Percentiles rank a stretch among this genome's conserved stretches.
These are phyloP conservation scores for Phytophthora kernoviae DNA, from an alignment of 352 stramenopile genomes.

Conservation along the genomic window DNA sequence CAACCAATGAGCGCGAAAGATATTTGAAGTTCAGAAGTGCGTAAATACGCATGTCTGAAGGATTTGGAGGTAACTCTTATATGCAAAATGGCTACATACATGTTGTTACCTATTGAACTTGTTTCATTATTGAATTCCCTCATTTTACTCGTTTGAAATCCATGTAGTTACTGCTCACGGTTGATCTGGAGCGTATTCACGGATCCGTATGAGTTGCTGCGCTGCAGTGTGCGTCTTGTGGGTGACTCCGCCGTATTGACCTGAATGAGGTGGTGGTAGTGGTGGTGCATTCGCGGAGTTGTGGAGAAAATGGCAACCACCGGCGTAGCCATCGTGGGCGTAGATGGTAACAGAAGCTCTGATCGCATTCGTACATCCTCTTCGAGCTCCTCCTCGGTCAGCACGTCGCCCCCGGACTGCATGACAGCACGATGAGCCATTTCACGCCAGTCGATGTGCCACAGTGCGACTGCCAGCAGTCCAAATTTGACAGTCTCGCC, in stretches of 20 bases:
- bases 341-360: slow-evolving; percentile 62
- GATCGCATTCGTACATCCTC: slow-evolving; percentile 66
- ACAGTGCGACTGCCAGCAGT: slow-evolving; percentile 60
- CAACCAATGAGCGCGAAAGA: too few species aligned
- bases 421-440: slow-evolving; percentile 71
- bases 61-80: neutral
- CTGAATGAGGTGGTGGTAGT: slow-evolving; percentile 3
- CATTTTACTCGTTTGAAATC: neutral
- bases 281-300: slow-evolving; percentile 48
- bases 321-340: slow-evolving; percentile 66
- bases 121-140: too few species aligned
- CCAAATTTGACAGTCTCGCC: slow-evolving; percentile 79
- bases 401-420: slow-evolving; percentile 60
- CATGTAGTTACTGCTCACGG: slow-evolving; percentile 19
- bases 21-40: neutral
- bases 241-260: slow-evolving; percentile 1
- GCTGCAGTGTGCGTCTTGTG: slow-evolving; percentile 11
- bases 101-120: neutral
- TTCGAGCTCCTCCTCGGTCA: slow-evolving; percentile 48
- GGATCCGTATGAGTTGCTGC: slow-evolving; percentile 31
- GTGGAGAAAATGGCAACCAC: slow-evolving; percentile 67
- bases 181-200: slow-evolving; percentile 18
- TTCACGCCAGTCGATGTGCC: slow-evolving; percentile 70
- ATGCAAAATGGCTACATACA: neutral
- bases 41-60: neutral